phyloP scores from a whole-genome alignment of 805 yeast genomes.

The Nadsonia fulvescens region DNA sequence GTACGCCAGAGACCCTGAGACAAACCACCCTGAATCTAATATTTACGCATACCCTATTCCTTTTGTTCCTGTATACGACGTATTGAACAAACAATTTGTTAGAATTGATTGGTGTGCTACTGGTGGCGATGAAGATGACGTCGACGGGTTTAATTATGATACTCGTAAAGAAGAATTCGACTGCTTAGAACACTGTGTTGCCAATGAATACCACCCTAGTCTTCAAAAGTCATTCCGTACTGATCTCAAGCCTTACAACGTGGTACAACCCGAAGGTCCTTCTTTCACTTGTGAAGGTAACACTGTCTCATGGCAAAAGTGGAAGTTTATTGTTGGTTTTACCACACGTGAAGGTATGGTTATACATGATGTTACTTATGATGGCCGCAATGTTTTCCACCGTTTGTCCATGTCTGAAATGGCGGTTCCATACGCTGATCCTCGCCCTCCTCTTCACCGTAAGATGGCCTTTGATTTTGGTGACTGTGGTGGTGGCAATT shows the following conservation, averaged over 20 bases:
- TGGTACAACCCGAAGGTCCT: slow-evolving; percentile 79
- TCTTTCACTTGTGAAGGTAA: slow-evolving; percentile 39
- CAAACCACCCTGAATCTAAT: slow-evolving; percentile 18
- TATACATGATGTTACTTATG: slow-evolving; percentile 50
- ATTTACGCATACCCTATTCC: slow-evolving; percentile 47
- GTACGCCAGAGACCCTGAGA: slow-evolving; percentile 54
- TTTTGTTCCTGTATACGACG: slow-evolving; percentile 62
- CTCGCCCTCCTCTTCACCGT: slow-evolving; percentile 68
- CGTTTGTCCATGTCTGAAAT: slow-evolving; percentile 60
- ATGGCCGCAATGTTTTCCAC: slow-evolving; percentile 61
- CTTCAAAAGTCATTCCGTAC: slow-evolving; percentile 20
- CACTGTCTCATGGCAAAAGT: slow-evolving; percentile 62
- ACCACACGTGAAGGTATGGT: slow-evolving; percentile 70
- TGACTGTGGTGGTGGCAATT: slow-evolving; percentile 68
- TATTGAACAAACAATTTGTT: slow-evolving; percentile 38
- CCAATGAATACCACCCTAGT: slow-evolving; percentile 26
- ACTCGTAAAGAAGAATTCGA: slow-evolving; percentile 40
- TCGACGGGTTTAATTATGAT: slow-evolving; percentile 23
- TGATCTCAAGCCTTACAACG: slow-evolving; percentile 52
- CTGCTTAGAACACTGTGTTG: slow-evolving; percentile 57
- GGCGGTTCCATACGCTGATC: slow-evolving; percentile 83
- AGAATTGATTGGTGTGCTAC: slow-evolving; percentile 63
- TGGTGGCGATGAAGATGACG: slow-evolving; percentile 46
- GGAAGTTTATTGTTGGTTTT: slow-evolving; percentile 59
- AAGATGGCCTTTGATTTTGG: slow-evolving; percentile 79